Percentiles rank a stretch among this genome's conserved stretches.
phyloP scores from a whole-genome alignment of 495 filamentous ascomycete genomes.

The Trichocladium uniseriatum region DNA sequence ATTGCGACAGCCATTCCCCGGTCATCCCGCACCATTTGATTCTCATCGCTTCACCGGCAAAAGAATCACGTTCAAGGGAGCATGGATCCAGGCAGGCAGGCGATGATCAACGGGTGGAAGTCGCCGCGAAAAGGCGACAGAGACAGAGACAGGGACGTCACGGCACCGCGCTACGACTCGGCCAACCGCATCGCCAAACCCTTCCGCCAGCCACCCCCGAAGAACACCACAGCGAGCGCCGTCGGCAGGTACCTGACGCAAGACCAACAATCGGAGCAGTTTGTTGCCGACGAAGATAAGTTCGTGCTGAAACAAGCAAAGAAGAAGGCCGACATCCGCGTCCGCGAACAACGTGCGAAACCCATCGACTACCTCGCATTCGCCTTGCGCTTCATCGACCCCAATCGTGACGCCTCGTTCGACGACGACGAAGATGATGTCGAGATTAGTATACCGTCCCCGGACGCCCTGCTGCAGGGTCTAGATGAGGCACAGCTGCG shows the following conservation, averaged over 20 bases:
- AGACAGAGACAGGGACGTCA: conserved; percentile 27
- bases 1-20: background rate
- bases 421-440: conserved; percentile 76
- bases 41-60: background rate
- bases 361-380: conserved; percentile 95
- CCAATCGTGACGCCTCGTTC: conserved; percentile 61
- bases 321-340: conserved; percentile 93
- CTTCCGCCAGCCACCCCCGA: conserved; percentile 24
- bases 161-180: conserved; percentile 36
- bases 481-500: conserved; percentile 58
- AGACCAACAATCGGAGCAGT: conserved; percentile 70
- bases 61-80: background rate
- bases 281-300: conserved; percentile 88
- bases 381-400: conserved; percentile 77
- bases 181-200: conserved; percentile 39
- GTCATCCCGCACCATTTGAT: background rate
- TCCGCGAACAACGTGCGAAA: conserved; percentile 86
- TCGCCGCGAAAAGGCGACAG: conserved; percentile 19
- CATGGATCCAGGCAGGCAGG: conserved; percentile 40
- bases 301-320: conserved; percentile 97
- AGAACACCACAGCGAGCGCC: conserved; percentile 11
- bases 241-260: conserved; percentile 35
- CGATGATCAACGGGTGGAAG: conserved; percentile 40
- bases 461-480: conserved; percentile 71
- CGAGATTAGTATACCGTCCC: conserved; percentile 66